A percentile compares a stretch with the other conserved stretches of the same genome.
phyloP scores from a whole-genome alignment of 139 green algal genomes.

The Coelastrella sp. region DNA sequence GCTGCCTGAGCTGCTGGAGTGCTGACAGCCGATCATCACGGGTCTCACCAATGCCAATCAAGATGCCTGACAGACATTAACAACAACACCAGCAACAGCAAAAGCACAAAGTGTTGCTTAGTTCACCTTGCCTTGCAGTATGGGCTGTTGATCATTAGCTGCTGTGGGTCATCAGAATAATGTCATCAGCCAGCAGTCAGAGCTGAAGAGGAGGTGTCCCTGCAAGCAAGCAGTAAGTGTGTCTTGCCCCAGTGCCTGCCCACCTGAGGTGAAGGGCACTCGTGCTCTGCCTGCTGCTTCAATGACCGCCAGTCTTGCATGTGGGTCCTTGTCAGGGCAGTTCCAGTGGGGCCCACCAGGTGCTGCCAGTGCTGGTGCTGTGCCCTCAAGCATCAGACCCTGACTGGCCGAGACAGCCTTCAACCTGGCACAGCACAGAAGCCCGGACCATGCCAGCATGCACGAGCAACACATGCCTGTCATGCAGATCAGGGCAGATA shows the following conservation, averaged over 20 bases:
- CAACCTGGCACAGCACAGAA: constrained; percentile 42
- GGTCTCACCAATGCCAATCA: constrained; percentile 90
- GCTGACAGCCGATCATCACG: constrained; percentile 70
- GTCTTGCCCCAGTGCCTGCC: not conserved
- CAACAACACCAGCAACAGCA: not conserved
- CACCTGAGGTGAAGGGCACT: constrained; percentile 85
- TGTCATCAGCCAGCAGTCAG: constrained; percentile 43
- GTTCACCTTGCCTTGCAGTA: too few relatives aligned
- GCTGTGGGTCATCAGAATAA: not conserved
- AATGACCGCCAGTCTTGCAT: constrained; percentile 67
- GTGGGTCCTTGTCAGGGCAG: constrained; percentile 88
- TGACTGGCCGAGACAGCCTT: constrained; percentile 76
- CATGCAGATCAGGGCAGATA: not conserved
- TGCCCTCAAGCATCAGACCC: constrained; percentile 91
- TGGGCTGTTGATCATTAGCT: not conserved
- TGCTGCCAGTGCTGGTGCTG: constrained; percentile 50
- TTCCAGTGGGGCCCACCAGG: constrained; percentile 76
- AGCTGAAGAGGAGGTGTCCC: not conserved
- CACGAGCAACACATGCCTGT: too few relatives aligned
- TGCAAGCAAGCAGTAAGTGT: not conserved
- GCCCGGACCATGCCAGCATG: too few relatives aligned
- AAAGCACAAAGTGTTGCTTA: too few relatives aligned
- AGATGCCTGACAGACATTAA: constrained; percentile 62
- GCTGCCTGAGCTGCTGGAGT: constrained; percentile 65
- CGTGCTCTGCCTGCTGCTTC: constrained; percentile 70